Conservation (phyloP, 495 filamentous ascomycete species). For the Tuber borchii region DNA sequence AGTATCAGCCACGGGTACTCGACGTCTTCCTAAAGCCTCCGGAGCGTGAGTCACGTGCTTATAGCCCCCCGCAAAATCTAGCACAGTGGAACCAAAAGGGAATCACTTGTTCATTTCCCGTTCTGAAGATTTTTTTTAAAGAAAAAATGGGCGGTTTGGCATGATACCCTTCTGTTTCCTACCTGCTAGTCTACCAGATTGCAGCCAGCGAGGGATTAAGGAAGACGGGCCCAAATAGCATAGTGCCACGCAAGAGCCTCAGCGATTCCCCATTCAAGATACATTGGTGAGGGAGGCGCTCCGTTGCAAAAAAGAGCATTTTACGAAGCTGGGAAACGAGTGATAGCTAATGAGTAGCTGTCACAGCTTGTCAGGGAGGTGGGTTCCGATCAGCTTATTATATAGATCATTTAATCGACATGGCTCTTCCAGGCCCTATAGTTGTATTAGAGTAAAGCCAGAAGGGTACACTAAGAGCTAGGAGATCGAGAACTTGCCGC, state of each 20-base stretch:
- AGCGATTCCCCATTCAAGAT: background rate
- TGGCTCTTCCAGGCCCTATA: background rate
- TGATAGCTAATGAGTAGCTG: background rate
- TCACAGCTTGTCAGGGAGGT: background rate
- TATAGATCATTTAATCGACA: background rate
- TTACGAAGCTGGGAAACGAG: background rate
- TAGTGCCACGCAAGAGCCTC: background rate
- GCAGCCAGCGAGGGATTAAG: background rate
- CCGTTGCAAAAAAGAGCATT: background rate
- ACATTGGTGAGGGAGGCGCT: background rate
- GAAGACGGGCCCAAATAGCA: background rate
- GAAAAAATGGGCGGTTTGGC: background rate
- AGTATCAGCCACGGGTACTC: too few relatives aligned
- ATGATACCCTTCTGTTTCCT: background rate
- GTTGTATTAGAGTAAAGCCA: background rate
- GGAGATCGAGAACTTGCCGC: background rate
- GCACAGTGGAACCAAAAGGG: background rate
- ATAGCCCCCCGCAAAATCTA: too few relatives aligned
- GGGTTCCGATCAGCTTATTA: background rate
- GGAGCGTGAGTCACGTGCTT: too few relatives aligned
- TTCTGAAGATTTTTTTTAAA: background rate
- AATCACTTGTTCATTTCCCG: background rate
- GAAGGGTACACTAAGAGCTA: background rate
- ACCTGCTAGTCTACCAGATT: too few relatives aligned
- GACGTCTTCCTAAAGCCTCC: too few relatives aligned